These are phyloP conservation scores for Pleurotus eryngii DNA, from an alignment of 768 basidiomycete genomes.

Conservation along the genomic window DNA sequence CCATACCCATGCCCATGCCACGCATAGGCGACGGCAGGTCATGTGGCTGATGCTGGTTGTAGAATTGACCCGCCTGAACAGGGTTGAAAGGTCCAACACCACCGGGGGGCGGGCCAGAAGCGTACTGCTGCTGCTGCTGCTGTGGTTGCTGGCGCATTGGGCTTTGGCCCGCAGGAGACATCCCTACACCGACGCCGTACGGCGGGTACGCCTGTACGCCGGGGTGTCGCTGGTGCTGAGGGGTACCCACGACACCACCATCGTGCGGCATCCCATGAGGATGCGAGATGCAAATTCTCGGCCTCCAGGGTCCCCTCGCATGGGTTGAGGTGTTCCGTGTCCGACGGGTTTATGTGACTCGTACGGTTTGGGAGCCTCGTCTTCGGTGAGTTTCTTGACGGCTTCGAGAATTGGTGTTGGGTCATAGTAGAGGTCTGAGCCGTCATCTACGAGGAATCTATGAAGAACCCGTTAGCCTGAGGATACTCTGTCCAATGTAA, in stretches of 20 bases:
- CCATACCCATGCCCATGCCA: conserved; percentile 28
- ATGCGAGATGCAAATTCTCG: conserved; percentile 16
- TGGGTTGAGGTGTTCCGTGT: conserved; percentile 30
- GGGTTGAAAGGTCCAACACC: conserved; percentile 25
- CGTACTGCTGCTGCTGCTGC: neutral
- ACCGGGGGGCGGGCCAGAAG: conserved; percentile 16
- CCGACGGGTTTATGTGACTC: conserved; percentile 18
- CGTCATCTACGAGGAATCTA: conserved; percentile 75
- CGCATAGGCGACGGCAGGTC: conserved; percentile 25
- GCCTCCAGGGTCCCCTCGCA: conserved; percentile 22
- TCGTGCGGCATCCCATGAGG: conserved; percentile 8
- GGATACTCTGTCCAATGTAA: too few species aligned
- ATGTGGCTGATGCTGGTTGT: conserved; percentile 9
- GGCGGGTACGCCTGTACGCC: neutral
- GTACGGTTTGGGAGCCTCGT: conserved; percentile 22
- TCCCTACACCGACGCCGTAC: neutral
- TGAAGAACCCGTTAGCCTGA: neutral
- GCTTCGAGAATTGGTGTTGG: conserved; percentile 56
- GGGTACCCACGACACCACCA: conserved; percentile 12
- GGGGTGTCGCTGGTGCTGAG: conserved; percentile 11
- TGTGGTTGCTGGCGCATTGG: conserved; percentile 11
- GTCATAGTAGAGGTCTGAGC: conserved; percentile 73
- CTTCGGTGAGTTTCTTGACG: conserved; percentile 43
- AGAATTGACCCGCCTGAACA: conserved; percentile 27
- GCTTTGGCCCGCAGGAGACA: conserved; percentile 28